Base-by-base conservation (phyloP, 208 protist genomes). In the Leishmania guyanensis region DNA sequence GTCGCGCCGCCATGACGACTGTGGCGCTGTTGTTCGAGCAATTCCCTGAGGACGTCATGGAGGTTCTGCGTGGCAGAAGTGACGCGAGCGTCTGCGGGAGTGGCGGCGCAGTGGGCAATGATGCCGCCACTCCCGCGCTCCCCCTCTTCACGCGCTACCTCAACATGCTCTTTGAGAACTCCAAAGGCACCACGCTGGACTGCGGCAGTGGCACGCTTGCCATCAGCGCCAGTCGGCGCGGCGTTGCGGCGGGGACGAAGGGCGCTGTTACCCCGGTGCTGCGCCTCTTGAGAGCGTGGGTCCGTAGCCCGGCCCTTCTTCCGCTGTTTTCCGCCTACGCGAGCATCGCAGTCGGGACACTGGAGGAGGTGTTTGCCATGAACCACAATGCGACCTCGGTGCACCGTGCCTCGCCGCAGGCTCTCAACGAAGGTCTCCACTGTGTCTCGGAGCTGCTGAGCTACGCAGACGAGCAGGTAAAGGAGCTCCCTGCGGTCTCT, bases 11-110 rank as follows among this genome's bases (percentile, higher is more conserved):
- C 58, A 64, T 92, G 33, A 71, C 76, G 8, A 84, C 95, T 56
- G 90, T 94, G 53, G 85, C 88, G 43, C 81, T 88, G 66, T 79
- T 97, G n/a, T 92, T 86, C 51, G 94, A 97, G 83, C 91, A 95
- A 74, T 96, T 97, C 80, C 94, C 94, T 2, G 86, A 80, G 60
- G 89, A 95, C 58, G 78, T 89, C 51, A 93, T 95, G 86, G 79
- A 54, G 1, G 83, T 88, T 6, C 73, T 94, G 33, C 54, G 77
- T n/a, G 88, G 84, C 62, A 69, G 50, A n/a, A 53, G 69, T 29
- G 39, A 62, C 48, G 48, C 77, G 36, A 83, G 39, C 66, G 14
- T n/a, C 66, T 12, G 69, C 69, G 69, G 36, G 46, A 10, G 33
- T 6, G 14, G 69, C 26, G 46, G 69, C 69, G 46, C 56, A 33